Evolutionary conservation across 2,329 filamentous ascomycete genomes (phyloP), one percentile per base, ranked within the genome.

Genomic region (Fusarium sulawesiense): DNA sequence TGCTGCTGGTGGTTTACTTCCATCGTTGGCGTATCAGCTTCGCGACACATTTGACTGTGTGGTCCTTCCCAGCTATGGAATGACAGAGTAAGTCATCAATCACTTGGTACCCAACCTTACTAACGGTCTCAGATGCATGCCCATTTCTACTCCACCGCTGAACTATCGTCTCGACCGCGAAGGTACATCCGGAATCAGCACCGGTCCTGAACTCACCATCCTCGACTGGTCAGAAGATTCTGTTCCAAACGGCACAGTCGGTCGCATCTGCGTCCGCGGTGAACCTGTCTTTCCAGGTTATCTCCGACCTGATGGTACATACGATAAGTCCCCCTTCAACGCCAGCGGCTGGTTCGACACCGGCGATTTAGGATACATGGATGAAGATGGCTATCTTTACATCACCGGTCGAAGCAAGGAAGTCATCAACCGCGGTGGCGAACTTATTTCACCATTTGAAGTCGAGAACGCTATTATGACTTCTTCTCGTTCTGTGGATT

Each of bases 401-500:
- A 64, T 64, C 34, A 64, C 60, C 0, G 58, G 60, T 4, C 42
- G 60, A 7, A 64, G 60, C 25, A 64, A 64, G 18, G 60, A 64
- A 0, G 60, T 64, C 2, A 56, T 64, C 18, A 64, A 64, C 23
- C 58, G 60, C 0, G 60, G 60, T 1, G 60, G 58, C 8, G 59
- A 64, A 16, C 12, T 64, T 0, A 64, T 64, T 1, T 64, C 60
- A 0, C 59, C 60, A 0, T 64, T 64, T 0, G 60, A 64, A 2
- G 60, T 64, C 8, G 58, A 64, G 59, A 64, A 64, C 1, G 59
- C 60, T 3, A 56, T 64, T 12, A 64, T 64, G 60, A 56, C 60
- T 12, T 49, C 60, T 13, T 64, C 60, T 1, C 27, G 30, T 13
- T 14, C 13, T 7, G 23, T 40, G 3, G 34, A 40, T 0, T 64